These are phyloP conservation scores for Ceratocystis diversiconidia DNA, from an alignment of 2,329 filamentous ascomycete species.

Conservation along the genomic window DNA sequence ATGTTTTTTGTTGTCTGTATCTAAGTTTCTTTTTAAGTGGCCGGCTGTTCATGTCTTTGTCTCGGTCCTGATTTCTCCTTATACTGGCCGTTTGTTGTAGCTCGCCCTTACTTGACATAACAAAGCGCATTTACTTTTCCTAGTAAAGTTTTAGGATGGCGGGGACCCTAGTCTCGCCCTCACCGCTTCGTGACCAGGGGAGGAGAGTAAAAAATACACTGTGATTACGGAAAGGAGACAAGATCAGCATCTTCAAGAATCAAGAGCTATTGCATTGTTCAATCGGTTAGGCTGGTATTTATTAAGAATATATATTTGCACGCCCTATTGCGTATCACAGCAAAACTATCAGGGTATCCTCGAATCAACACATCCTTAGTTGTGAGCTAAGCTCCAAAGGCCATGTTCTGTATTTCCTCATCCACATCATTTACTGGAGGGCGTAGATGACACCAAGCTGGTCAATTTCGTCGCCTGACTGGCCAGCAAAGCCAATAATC, in stretches of 20 bases:
- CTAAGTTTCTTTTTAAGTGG: no score
- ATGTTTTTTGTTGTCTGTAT: no score
- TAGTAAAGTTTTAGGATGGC: background rate
- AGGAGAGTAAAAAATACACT: no score
- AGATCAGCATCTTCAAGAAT: background rate
- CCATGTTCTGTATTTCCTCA: no score
- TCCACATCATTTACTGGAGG: slow-evolving; percentile 24
- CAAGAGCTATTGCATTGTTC: no score
- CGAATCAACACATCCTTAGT: background rate
- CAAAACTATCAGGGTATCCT: no score
- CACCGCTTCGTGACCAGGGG: background rate
- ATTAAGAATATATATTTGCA: no score
- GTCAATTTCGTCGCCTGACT: slow-evolving; percentile 41
- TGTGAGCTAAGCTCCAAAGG: background rate
- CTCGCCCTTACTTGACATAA: background rate
- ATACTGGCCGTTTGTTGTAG: background rate
- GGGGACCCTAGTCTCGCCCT: background rate
- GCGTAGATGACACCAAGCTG: slow-evolving; percentile 37
- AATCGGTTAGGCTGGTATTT: no score
- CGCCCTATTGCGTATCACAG: no score
- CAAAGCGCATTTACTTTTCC: no score
- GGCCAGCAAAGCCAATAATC: slow-evolving; percentile 41
- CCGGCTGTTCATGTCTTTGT: no score
- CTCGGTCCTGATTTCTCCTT: no score
- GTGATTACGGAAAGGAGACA: background rate